These are phyloP conservation scores for Aspergillus sp. DNA, from an alignment of 2,329 filamentous ascomycete genomes.

Conservation along the genomic window DNA sequence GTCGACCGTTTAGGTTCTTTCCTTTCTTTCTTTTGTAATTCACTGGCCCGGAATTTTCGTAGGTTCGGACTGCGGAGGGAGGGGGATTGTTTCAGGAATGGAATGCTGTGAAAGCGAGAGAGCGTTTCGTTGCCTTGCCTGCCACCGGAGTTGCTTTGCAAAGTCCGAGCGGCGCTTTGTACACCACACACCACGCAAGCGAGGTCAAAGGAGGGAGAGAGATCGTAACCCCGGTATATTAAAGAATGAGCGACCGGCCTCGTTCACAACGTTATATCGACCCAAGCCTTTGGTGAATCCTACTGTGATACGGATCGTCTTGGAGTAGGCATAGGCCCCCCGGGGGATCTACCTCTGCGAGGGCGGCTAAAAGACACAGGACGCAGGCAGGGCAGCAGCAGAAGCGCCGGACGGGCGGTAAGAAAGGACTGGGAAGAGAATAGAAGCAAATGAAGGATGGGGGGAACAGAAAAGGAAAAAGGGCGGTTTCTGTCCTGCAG, in stretches of 20 bases:
- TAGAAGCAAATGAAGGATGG: conserved; percentile 2
- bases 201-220: neutral
- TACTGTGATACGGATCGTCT: conserved; percentile 7
- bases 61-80: too few species aligned
- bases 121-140: too few species aligned
- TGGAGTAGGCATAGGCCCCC: conserved; percentile 8
- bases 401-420: neutral
- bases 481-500: neutral
- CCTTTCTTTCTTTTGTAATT: too few species aligned
- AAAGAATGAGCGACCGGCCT: conserved; percentile 7
- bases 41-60: too few species aligned
- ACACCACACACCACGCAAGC: too few species aligned
- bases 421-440: too few species aligned
- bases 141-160: too few species aligned
- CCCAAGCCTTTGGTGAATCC: conserved; percentile 5
- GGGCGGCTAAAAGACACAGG: conserved; percentile 9
- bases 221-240: too few species aligned
- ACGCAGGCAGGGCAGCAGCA: neutral
- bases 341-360: conserved; percentile 3
- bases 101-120: too few species aligned
- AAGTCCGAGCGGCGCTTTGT: too few species aligned
- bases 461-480: conserved; percentile 2
- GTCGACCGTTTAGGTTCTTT: too few species aligned
- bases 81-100: too few species aligned
- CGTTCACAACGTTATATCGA: conserved; percentile 4